phyloP scores from a whole-genome alignment of 2,329 filamentous ascomycete genomes.

The Cordyceps cicadae region DNA sequence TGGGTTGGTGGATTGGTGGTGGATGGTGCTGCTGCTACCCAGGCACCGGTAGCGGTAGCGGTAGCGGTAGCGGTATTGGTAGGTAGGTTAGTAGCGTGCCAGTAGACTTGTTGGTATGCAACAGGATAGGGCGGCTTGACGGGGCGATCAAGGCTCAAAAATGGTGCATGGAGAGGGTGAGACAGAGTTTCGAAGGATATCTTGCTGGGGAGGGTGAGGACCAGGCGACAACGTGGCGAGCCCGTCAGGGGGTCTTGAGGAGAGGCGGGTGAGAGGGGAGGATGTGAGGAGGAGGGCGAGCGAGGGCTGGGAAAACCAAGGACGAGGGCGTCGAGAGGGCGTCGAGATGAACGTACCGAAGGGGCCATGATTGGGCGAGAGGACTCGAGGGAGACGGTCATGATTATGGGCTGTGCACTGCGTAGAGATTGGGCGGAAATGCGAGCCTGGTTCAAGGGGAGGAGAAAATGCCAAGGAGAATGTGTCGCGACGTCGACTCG shows the following conservation, averaged over 20 bases:
- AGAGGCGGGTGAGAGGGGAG: conserved; percentile 10
- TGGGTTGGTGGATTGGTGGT: no score
- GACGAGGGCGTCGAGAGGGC: no score
- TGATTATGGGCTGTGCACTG: conserved; percentile 22
- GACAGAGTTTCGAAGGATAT: not conserved
- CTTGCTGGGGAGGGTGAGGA: not conserved
- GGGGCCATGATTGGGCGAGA: conserved; percentile 55
- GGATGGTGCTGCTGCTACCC: no score
- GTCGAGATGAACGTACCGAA: conserved; percentile 41
- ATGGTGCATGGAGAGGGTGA: conserved; percentile 6
- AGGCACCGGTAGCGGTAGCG: no score
- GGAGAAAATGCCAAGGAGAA: not conserved
- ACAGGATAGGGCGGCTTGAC: not conserved
- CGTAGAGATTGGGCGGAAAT: not conserved
- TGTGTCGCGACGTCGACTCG: not conserved
- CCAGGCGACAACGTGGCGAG: not conserved
- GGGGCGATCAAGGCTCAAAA: not conserved
- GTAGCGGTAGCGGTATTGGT: no score
- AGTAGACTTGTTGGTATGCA: not conserved
- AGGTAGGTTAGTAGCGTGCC: not conserved
- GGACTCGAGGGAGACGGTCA: conserved; percentile 53
- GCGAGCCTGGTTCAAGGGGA: not conserved
- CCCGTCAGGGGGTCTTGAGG: not conserved
- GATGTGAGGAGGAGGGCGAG: not conserved
- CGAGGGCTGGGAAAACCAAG: no score